Evolutionary conservation across 805 yeast species (phyloP), one percentile per base, ranked within the genome.

Genomic region (Cephaloascus albidus): DNA sequence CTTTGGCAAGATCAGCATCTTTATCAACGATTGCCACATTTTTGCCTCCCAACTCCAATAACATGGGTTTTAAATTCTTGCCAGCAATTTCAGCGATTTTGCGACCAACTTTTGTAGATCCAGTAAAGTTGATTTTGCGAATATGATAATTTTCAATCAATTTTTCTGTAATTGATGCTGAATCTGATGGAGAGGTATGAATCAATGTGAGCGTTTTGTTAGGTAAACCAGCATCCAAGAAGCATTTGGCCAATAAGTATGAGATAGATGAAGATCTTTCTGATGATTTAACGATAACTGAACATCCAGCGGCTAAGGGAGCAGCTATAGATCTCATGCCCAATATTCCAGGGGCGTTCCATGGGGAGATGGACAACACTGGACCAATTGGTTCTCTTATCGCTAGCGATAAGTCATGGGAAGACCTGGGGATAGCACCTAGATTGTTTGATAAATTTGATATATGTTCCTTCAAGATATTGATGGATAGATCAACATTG

Each of bases 221-320:
- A 2, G 72, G 72, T 3, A 68, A 54, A 3, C 72, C 74, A 2
- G 67, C 66, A 6, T 56, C 58, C 17, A 52, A 43, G 28, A 66
- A 60, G 17, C 57, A 53, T 35, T 61, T 50, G 3, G 55, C 63
- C 6, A 59, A 43, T 10, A 66, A 33, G 43, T 61, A 57, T 1
- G 67, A 47, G 4, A 57, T 35, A 18, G 39, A 35, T 0, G 74
- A 62, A 3, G 72, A 53, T 39, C 60, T 53, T 36, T 70, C 73
- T 14, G 67, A 53, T 1, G 72, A 53, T 41, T 68, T 69, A 30
- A 60, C 42, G 16, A 70, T 49, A 10, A 70, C 74, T 0, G 74
- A 68, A 43, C 74, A 68, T 1, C 75, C 75, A 10, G 75, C 75
- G 33, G 68, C 67, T 40, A 70, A 51, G 2, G 75, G 76, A 4